Percentiles rank a stretch among this genome's conserved stretches.
phyloP scores from a whole-genome alignment of 2,329 filamentous ascomycete genomes.

The Dichotomopilus funicola region DNA sequence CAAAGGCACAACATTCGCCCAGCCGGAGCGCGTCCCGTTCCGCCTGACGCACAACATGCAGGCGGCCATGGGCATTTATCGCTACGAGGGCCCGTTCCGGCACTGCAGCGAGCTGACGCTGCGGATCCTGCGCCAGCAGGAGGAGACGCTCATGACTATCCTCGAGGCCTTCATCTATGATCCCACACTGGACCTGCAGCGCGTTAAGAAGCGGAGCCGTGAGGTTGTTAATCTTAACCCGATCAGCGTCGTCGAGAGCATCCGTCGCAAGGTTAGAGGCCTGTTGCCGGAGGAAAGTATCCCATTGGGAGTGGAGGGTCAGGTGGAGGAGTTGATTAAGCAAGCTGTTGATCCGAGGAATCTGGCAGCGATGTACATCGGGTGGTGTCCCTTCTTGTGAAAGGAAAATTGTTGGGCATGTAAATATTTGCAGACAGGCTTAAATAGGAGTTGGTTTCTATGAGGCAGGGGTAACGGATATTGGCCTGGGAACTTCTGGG shows the following conservation, averaged over 20 bases:
- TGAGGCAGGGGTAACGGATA: too few relatives aligned
- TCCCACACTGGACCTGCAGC: conserved; percentile 85
- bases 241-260: conserved; percentile 78
- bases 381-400: conserved; percentile 67
- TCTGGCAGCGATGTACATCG: conserved; percentile 92
- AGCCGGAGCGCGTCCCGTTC: conserved; percentile 92
- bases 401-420: neutral
- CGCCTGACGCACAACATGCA: conserved; percentile 98
- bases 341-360: conserved; percentile 76
- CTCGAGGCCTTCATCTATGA: conserved; percentile 96
- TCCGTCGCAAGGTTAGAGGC: conserved; percentile 79
- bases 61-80: conserved; percentile 91
- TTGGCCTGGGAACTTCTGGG: too few relatives aligned
- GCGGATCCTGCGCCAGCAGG: conserved; percentile 75
- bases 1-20: conserved; percentile 91
- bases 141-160: conserved; percentile 96
- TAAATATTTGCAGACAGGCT: too few relatives aligned
- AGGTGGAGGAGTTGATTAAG: conserved; percentile 91
- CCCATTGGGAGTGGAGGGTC: conserved; percentile 87
- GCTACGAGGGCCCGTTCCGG: conserved; percentile 88
- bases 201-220: conserved; percentile 57
- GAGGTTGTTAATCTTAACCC: conserved; percentile 47
- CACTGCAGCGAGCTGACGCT: conserved; percentile 87
- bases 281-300: conserved; percentile 82
- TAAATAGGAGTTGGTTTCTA: too few relatives aligned